Base-by-base conservation (phyloP, 371 early-diverging fungal species). In the Mucor irregularis region DNA sequence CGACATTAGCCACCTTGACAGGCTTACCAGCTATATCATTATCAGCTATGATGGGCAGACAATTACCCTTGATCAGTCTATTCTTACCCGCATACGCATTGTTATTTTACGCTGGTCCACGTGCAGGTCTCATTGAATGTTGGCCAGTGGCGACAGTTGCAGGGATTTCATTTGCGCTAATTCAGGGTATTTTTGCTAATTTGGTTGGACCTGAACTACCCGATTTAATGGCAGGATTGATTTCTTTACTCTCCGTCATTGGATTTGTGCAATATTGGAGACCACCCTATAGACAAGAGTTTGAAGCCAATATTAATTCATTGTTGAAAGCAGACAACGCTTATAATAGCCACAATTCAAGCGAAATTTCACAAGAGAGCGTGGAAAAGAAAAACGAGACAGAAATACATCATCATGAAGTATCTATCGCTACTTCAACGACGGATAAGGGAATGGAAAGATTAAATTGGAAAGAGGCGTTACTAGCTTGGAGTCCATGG, bases 181-280 rank as follows among this genome's bases (percentile, higher is more conserved):
- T 61, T 3, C 78, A 74, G 58, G 61, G 52, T 21, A 53, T 74
- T 16, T 71, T 71, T 62, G 58, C 73, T 21, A 76, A 76, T 24
- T 49, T 70, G n/a, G 71, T 74, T 26, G 70, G 73, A 13, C 70
- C 71, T 17, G 78, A 74, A 58, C 47, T 78, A 19, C 78, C 78
- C 8, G 78, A 78, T 49, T 35, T 78, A 34, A 61, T 66, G 38
- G 73, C 73, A 10, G 78, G 74, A 29, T 49, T 78, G 4, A 56
- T 72, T 1, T 74, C 74, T 11, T 42, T 78, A n/a, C 10, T 74
- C 6, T 19, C 56, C 11, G 53, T 64, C 1, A 55, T 78, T 10
- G 29, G 52, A 1, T 70, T 78, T 52, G 74, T 74, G 7, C 74
- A 72, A 35, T 78, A 52, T 34, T 74, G 78, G 71, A 70, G 70